These are phyloP conservation scores for Cercophora newfieldiana DNA, from an alignment of 495 filamentous ascomycete genomes.

Conservation along the genomic window DNA sequence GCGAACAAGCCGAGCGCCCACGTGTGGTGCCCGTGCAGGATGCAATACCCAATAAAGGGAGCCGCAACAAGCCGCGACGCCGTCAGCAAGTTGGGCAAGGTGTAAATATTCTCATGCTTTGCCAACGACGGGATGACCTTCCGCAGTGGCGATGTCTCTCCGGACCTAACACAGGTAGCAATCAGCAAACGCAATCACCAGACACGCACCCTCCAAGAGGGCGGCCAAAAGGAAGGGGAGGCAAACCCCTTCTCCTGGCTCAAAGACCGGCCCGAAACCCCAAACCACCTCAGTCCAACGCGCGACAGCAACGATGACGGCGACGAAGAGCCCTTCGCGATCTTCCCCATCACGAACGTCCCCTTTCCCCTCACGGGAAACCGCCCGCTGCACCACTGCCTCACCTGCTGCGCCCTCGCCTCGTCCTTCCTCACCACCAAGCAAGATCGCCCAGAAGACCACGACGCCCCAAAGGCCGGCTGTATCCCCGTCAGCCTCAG, in stretches of 20 bases:
- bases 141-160: constrained; percentile 18
- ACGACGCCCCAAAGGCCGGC: neutral
- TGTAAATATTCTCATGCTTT: constrained; percentile 90
- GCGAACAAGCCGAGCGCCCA: constrained; percentile 81
- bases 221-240: neutral
- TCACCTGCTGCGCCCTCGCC: neutral
- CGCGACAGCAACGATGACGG: neutral
- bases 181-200: neutral
- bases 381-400: neutral
- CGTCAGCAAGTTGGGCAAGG: constrained; percentile 87
- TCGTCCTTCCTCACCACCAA: neutral
- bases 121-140: constrained; percentile 54
- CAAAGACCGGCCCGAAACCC: neutral
- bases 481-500: neutral
- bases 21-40: constrained; percentile 77
- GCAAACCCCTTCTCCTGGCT: constrained; percentile 8
- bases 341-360: neutral
- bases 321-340: neutral
- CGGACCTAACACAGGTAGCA: neutral
- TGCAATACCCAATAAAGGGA: constrained; percentile 84
- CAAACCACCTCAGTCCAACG: neutral
- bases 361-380: neutral
- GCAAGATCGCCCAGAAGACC: neutral
- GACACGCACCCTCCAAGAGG: neutral
- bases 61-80: constrained; percentile 81